These are phyloP conservation scores for Komagataella pastoris DNA, from an alignment of 805 yeast genomes.

Conservation along the genomic window DNA sequence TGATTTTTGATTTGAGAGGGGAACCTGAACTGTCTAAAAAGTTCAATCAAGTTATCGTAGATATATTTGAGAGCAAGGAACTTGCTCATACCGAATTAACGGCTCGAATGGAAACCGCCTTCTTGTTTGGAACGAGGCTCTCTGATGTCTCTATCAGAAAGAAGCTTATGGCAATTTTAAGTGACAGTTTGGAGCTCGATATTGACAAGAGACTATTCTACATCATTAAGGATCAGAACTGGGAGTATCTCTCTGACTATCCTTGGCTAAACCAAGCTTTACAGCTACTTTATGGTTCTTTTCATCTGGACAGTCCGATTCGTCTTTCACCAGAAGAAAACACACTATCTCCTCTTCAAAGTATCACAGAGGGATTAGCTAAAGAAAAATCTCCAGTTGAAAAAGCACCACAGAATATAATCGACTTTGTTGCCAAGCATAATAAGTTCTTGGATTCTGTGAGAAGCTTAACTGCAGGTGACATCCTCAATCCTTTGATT, in stretches of 20 bases:
- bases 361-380: slow-evolving; percentile 21
- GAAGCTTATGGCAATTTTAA: slow-evolving; percentile 67
- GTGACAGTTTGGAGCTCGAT: slow-evolving; percentile 65
- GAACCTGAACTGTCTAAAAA: slow-evolving; percentile 66
- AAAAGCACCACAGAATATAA: slow-evolving; percentile 2
- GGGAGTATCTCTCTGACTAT: slow-evolving; percentile 91
- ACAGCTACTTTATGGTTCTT: slow-evolving; percentile 72
- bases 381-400: neutral
- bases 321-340: slow-evolving; percentile 33
- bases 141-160: slow-evolving; percentile 64
- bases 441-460: slow-evolving; percentile 9
- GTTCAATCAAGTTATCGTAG: slow-evolving; percentile 77
- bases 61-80: slow-evolving; percentile 70
- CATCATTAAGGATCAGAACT: slow-evolving; percentile 86
- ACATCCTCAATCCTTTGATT: slow-evolving; percentile 55
- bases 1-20: slow-evolving; percentile 81
- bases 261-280: slow-evolving; percentile 93
- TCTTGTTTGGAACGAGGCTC: slow-evolving; percentile 82
- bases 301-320: slow-evolving; percentile 37
- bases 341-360: slow-evolving; percentile 37
- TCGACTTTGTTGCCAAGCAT: slow-evolving; percentile 11
- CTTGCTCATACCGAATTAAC: slow-evolving; percentile 80
- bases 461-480: slow-evolving; percentile 34
- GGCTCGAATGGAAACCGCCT: slow-evolving; percentile 92
- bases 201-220: slow-evolving; percentile 71